phyloP scores from a whole-genome alignment of 2,329 filamentous ascomycete genomes.

The Sclerotinia minor region DNA sequence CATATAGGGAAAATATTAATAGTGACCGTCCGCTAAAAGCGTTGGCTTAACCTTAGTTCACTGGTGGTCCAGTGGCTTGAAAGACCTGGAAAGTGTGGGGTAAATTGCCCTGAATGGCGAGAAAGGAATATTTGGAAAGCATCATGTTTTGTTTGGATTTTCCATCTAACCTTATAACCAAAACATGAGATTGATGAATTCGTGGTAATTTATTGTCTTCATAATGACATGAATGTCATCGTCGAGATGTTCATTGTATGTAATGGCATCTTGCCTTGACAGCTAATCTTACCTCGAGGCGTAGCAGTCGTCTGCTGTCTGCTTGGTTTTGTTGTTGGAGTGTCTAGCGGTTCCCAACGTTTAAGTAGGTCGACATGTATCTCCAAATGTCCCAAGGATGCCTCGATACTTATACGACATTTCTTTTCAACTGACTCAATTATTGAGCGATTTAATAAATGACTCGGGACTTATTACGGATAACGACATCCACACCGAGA shows the following conservation, averaged over 20 bases:
- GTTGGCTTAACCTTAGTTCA: no score
- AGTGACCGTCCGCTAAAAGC: no score
- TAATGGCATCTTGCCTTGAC: background rate
- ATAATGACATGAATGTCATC: no score
- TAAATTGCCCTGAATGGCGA: background rate
- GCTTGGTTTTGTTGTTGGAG: background rate
- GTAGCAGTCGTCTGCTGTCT: background rate
- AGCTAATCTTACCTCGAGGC: background rate
- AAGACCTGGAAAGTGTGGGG: background rate
- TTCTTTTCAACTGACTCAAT: no score
- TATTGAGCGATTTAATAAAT: no score
- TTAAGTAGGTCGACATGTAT: no score
- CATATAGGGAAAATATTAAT: background rate
- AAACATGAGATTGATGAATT: background rate
- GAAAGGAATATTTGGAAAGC: background rate
- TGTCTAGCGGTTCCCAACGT: no score
- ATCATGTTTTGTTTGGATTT: background rate
- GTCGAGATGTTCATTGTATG: background rate
- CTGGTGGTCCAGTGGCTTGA: background rate
- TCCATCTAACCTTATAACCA: background rate
- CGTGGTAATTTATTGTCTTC: background rate
- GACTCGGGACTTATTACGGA: no score
- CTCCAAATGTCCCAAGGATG: no score
- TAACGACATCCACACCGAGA: background rate
- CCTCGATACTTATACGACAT: no score